phyloP scores from a whole-genome alignment of 257 asterid genomes.

The Primulina tabacum region DNA sequence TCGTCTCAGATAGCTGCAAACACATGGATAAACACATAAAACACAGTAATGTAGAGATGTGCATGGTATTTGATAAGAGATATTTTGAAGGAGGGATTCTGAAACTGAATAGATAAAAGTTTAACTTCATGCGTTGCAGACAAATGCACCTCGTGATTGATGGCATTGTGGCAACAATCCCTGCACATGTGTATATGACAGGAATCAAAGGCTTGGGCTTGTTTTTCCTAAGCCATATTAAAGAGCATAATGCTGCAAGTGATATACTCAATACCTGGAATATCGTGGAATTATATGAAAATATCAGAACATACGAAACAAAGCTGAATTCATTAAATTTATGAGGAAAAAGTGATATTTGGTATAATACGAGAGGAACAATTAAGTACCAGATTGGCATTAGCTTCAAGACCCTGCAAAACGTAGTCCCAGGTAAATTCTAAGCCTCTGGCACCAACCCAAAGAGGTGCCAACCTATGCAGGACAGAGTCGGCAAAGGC shows the following conservation, averaged over 20 bases:
- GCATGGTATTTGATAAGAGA: background rate
- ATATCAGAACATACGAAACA: background rate
- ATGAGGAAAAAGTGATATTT: background rate
- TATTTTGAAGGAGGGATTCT: background rate
- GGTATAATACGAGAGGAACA: slow-evolving; percentile 11
- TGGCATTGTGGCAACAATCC: slow-evolving; percentile 92
- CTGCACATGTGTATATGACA: slow-evolving; percentile 78
- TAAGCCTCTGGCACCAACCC: slow-evolving; percentile 98
- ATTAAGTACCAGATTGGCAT: slow-evolving; percentile 76
- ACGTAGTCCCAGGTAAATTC: slow-evolving; percentile 97
- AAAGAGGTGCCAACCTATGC: slow-evolving; percentile 93
- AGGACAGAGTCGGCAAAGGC: slow-evolving; percentile 98
- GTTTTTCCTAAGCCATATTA: slow-evolving; percentile 96
- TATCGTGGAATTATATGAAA: background rate
- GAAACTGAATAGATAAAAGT: background rate
- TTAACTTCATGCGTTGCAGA: background rate
- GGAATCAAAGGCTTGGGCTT: slow-evolving; percentile 94
- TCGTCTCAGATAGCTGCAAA: slow-evolving; percentile 73
- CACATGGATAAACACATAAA: slow-evolving; percentile 1
- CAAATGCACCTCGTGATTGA: slow-evolving; percentile 67
- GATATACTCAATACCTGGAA: slow-evolving; percentile 82
- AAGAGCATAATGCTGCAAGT: slow-evolving; percentile 86
- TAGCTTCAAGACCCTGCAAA: slow-evolving; percentile 96
- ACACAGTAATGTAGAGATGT: background rate
- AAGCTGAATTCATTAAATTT: background rate